phyloP scores from a whole-genome alignment of 176 grass and related monocot genomes.

The Carex myosuroides region DNA sequence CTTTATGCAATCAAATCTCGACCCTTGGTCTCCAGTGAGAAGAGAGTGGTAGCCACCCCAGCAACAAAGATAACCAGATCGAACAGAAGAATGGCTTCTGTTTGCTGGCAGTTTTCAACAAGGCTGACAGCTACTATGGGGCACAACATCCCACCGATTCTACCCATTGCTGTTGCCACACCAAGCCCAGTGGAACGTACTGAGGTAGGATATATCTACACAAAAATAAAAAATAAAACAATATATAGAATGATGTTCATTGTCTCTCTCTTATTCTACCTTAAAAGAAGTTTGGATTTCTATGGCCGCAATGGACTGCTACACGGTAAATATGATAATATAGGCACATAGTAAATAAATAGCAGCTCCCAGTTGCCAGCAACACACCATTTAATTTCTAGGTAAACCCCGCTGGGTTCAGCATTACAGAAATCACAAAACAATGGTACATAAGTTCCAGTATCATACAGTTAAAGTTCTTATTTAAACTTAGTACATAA shows the following conservation, averaged over 20 bases:
- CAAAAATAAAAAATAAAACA: neutral
- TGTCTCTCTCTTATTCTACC: neutral
- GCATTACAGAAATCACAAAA: neutral
- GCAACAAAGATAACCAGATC: constrained; percentile 47
- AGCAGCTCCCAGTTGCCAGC: neutral
- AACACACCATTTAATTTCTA: neutral
- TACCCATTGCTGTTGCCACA: constrained; percentile 44
- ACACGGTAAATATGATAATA: neutral
- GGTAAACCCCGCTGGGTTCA: neutral
- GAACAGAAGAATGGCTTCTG: constrained; percentile 51
- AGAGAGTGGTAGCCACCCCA: constrained; percentile 41
- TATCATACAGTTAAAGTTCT: neutral
- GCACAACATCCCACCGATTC: constrained; percentile 61
- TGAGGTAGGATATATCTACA: constrained; percentile 62
- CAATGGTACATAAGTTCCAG: neutral
- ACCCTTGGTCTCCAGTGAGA: constrained; percentile 70
- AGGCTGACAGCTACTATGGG: constrained; percentile 50
- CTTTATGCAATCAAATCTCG: constrained; percentile 12
- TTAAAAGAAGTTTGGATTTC: neutral
- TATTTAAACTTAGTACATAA: neutral
- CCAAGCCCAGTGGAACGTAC: constrained; percentile 62
- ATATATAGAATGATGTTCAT: neutral
- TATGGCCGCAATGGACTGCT: neutral
- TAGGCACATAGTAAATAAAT: neutral
- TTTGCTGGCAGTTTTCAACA: constrained; percentile 58